These are phyloP conservation scores for Amanita muscaria DNA, from an alignment of 768 basidiomycete genomes.

Conservation along the genomic window DNA sequence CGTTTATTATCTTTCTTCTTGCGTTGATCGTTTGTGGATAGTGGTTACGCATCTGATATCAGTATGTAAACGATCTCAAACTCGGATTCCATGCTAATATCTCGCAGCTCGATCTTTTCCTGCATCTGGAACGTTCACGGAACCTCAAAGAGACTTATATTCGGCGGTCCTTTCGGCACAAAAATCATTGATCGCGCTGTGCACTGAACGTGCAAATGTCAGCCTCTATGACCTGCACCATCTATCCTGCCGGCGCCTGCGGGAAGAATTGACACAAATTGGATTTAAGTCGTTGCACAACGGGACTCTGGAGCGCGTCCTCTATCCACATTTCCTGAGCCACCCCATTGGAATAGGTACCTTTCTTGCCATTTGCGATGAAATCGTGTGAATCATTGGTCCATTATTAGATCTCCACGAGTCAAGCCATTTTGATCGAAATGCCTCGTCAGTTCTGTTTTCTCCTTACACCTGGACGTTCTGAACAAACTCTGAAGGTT, in stretches of 20 bases:
- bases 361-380: slow-evolving; percentile 14
- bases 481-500: slow-evolving; percentile 35
- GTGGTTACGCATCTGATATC: slow-evolving; percentile 92
- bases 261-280: slow-evolving; percentile 66
- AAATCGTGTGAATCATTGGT: slow-evolving; percentile 7
- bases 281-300: slow-evolving; percentile 52
- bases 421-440: slow-evolving; percentile 52
- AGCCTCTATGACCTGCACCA: slow-evolving; percentile 74
- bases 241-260: slow-evolving; percentile 56
- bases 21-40: slow-evolving; percentile 18
- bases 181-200: slow-evolving; percentile 54
- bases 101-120: slow-evolving; percentile 78
- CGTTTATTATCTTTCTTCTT: slow-evolving; percentile 3
- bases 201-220: slow-evolving; percentile 46
- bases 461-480: neutral
- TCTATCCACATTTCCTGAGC: slow-evolving; percentile 91
- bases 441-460: slow-evolving; percentile 35
- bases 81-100: slow-evolving; percentile 8
- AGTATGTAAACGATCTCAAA: slow-evolving; percentile 37
- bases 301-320: slow-evolving; percentile 54
- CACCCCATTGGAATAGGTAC: slow-evolving; percentile 88
- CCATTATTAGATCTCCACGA: slow-evolving; percentile 74
- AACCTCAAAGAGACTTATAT: slow-evolving; percentile 81
- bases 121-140: slow-evolving; percentile 68
- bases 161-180: slow-evolving; percentile 65